phyloP scores from a whole-genome alignment of 179 eudicot genomes.

The Patellifolia procumbens region DNA sequence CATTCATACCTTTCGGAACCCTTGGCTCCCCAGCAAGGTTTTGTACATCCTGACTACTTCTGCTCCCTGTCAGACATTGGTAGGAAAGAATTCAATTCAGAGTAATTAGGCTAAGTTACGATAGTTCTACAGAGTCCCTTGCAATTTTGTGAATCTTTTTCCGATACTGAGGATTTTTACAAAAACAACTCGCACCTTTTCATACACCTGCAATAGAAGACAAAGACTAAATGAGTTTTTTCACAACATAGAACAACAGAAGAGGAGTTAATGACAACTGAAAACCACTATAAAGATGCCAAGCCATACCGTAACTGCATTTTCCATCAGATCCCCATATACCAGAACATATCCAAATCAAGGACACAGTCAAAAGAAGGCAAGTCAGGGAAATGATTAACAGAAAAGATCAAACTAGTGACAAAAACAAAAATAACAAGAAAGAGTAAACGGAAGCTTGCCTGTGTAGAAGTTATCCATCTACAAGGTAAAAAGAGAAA shows the following conservation, averaged over 20 bases:
- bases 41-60: constrained; percentile 99
- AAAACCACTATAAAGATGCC: background rate
- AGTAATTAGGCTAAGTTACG: background rate
- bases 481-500: too few relatives aligned
- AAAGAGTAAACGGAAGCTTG: constrained; percentile 25
- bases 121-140: background rate
- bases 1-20: too few relatives aligned
- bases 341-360: constrained; percentile 26
- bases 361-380: background rate
- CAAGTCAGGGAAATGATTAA: constrained; percentile 19
- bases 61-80: constrained; percentile 62
- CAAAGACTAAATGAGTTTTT: too few relatives aligned
- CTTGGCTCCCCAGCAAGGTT: constrained; percentile 82
- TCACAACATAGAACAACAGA: background rate
- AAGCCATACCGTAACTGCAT: constrained; percentile 50
- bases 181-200: constrained; percentile 58
- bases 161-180: background rate
- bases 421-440: background rate
- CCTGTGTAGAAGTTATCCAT: too few relatives aligned
- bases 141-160: background rate
- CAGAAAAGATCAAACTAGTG: constrained; percentile 4
- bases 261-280: background rate
- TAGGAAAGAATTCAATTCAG: constrained; percentile 9
- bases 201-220: constrained; percentile 69
- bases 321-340: constrained; percentile 11